Evolutionary conservation across 2,329 filamentous ascomycete genomes (phyloP).

Genomic region (Aspergillus proliferans): DNA sequence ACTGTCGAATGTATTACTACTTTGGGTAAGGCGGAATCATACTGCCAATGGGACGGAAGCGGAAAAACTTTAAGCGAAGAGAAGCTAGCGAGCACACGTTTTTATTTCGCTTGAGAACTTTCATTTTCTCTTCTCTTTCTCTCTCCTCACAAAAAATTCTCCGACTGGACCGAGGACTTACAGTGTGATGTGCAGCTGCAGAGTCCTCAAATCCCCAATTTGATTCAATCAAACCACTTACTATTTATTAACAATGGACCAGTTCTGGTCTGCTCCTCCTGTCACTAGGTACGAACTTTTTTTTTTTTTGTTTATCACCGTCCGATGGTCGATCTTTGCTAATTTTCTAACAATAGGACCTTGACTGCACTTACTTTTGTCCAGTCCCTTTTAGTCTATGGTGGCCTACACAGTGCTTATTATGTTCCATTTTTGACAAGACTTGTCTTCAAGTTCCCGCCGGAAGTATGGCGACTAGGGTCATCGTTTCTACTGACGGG

Average conservation of each 20-base stretch:
- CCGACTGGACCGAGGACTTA: neutral
- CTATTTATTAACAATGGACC: constrained; percentile 44
- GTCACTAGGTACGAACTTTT: constrained; percentile 54
- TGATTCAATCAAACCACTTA: neutral
- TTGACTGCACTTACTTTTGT: constrained; percentile 59
- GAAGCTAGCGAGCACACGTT: constrained; percentile 12
- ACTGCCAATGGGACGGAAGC: constrained; percentile 5
- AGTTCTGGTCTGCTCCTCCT: constrained; percentile 60
- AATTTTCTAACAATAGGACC: constrained; percentile 49
- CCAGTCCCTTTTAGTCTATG: constrained; percentile 57
- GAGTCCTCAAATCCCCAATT: neutral
- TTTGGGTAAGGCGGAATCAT: neutral
- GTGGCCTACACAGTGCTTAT: constrained; percentile 47
- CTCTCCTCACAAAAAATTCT: neutral
- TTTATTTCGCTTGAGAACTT: constrained; percentile 12
- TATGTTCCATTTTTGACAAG: constrained; percentile 50
- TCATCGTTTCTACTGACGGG: constrained; percentile 57
- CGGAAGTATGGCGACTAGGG: constrained; percentile 55
- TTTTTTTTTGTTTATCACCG: neutral
- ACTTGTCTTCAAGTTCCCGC: constrained; percentile 52
- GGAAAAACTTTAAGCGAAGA: constrained; percentile 9
- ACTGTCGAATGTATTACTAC: neutral
- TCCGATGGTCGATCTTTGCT: constrained; percentile 38
- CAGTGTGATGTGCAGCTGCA: neutral
- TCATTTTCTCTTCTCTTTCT: constrained; percentile 10